Evolutionary conservation across 2,329 filamentous ascomycete genomes (phyloP).

Genomic region (Claviceps pazoutovae): DNA sequence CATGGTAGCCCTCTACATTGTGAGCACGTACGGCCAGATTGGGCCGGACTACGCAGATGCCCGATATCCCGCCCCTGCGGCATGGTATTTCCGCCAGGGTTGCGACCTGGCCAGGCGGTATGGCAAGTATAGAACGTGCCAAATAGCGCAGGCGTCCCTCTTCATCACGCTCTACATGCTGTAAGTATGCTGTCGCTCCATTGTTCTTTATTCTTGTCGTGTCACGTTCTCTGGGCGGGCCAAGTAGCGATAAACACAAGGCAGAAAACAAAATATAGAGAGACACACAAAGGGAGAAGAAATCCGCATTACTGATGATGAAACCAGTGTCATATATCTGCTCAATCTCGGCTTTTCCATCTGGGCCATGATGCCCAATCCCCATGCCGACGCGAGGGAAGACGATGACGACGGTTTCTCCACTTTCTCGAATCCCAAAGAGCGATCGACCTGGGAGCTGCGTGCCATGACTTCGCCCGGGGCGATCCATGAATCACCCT

Average conservation of each 20-base stretch:
- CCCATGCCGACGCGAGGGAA: conserved; percentile 32
- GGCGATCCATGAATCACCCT: conserved; percentile 27
- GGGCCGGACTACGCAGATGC: conserved; percentile 59
- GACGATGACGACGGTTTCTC: conserved; percentile 30
- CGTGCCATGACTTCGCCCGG: conserved; percentile 30
- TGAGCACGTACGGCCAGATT: conserved; percentile 56
- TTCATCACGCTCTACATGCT: conserved; percentile 52
- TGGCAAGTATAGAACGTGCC: conserved; percentile 43
- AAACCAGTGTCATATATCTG: conserved; percentile 42
- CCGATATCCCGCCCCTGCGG: conserved; percentile 42
- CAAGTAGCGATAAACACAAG: neutral
- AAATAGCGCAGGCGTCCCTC: conserved; percentile 54
- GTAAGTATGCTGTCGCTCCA: conserved; percentile 31
- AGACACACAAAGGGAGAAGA: no score
- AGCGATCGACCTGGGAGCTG: conserved; percentile 43
- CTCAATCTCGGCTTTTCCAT: conserved; percentile 44
- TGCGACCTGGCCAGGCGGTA: conserved; percentile 47
- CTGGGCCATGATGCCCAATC: conserved; percentile 44
- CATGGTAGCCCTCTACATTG: conserved; percentile 47
- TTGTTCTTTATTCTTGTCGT: neutral
- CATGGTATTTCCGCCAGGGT: conserved; percentile 64
- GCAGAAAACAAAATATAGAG: no score
- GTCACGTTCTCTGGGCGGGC: neutral
- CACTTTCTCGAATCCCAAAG: conserved; percentile 20
- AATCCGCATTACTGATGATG: neutral